Base-by-base conservation (phyloP, 768 basidiomycete genomes). In the Mycena venus region DNA sequence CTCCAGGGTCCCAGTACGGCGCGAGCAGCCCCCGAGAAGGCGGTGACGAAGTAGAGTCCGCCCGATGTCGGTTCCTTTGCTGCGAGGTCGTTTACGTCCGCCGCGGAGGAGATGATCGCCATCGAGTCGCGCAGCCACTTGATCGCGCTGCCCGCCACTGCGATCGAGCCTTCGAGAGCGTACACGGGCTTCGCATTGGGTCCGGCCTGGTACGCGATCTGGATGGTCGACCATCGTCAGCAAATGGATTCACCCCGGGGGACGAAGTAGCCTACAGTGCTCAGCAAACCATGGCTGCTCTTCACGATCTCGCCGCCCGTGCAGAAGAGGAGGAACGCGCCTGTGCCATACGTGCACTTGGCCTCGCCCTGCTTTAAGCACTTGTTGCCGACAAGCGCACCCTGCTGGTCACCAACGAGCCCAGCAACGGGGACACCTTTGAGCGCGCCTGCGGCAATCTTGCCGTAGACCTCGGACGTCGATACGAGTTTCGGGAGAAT, bases 331-430 rank as follows among this genome's bases (percentile, higher is more conserved):
- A 99, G 86, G 88, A 99, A 99, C 42, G 96, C 96, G 34, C 98
- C 98, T 2, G 98, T 99, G 29, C 98, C 98, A 78, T 98, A 99
- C 5, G 98, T 99, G 84, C 97, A 98, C 85, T 99, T 99, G 3
- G 97, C 98, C 82, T 99, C 95, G 21, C 98, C 98, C 76, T 90
- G 88, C n/a, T 80, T 87, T 66, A 99, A 83, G 80, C 98, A 99
- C 83, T 98, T 99, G 86, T 99, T 99, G 0, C 98, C 98, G 62
- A 99, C 91, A 27, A 99, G 86, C 27, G 98, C 98, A 7, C 95
- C 98, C 82, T 99, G 98, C 85, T 99, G 98, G 81, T 99, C 98
- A n/a, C 98, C 98, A 10, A 98, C 92, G 58, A 99, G 91, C 25
- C 98, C 98, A 42, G 93, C 97, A 65, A 99, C 95, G 11, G 93